phyloP scores from a whole-genome alignment of 2,329 filamentous ascomycete species.

The Ciborinia camelliae region DNA sequence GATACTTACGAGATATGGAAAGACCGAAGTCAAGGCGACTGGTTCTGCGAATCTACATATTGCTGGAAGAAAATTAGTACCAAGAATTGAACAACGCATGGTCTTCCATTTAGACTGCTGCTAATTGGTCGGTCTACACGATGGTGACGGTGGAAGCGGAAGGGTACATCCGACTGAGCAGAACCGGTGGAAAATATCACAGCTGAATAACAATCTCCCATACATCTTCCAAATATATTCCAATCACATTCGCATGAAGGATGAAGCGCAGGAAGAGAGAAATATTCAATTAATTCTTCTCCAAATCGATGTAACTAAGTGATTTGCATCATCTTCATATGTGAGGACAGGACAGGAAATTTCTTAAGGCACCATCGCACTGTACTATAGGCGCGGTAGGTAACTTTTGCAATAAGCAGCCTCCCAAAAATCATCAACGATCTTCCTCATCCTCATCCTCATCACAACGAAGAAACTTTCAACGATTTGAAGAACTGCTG shows the following conservation, averaged over 20 bases:
- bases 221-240: background rate
- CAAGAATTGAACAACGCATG: background rate
- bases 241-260: constrained; percentile 2
- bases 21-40: constrained; percentile 56
- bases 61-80: constrained; percentile 45
- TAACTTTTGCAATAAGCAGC: background rate
- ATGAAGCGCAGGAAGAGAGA: background rate
- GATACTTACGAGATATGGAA: constrained; percentile 43
- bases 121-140: background rate
- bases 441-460: background rate
- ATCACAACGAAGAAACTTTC: constrained; percentile 15
- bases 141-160: background rate
- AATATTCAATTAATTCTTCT: background rate
- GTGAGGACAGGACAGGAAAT: background rate
- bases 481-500: constrained; percentile 18
- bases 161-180: background rate
- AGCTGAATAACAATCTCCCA: background rate
- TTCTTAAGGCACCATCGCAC: background rate
- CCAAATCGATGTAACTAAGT: background rate
- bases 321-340: background rate
- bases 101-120: too few species aligned
- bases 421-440: background rate
- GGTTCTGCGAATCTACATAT: constrained; percentile 78
- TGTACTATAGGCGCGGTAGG: background rate
- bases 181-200: background rate